Base-by-base conservation (phyloP, 1,284 basidiomycete species). In the Rhizoctonia solani region DNA sequence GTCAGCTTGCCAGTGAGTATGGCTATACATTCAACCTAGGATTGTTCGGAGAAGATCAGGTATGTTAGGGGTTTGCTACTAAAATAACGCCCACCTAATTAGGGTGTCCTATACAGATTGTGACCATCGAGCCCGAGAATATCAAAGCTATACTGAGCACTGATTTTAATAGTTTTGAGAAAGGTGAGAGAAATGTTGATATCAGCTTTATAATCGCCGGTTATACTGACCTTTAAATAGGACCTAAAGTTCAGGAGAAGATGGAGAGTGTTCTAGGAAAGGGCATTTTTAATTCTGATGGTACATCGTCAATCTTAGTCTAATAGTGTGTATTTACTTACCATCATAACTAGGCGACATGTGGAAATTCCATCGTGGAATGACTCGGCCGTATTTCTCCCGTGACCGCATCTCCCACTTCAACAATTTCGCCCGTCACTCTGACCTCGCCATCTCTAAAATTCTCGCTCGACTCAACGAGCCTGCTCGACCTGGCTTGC, bases 31-130 rank as follows among this genome's bases (percentile, higher is more conserved):
- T 89, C 46, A 89, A 89, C 71, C 80, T 84, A 3, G 79, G 83
- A 50, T 81, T 90, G 68, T 76, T 90, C 0, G 87, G 87, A 84
- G 77, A 79, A 61, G 86, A 89, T 74, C 82, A 81, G 75, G 87
- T 87, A 71, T 71, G 83, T 78, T 11, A 14, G n/a, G n/a, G n/a
- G 27, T 29, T 11, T n/a, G n/a, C n/a, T n/a, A 30, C 34, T 41
- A 11, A 39, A 39, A 41, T 23, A 42, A 9, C 37, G 11, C 4
- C n/a, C 11, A 44, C 27, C 23, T 41, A 19, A n/a, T 1, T 52
- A 19, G 61, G 30, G 27, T n/a, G 34, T 66, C 29, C 30, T 67
- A 30, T 68, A 50, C 30, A n/a, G n/a, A n/a, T n/a, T n/a, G n/a
- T n/a, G n/a, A 56, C 70, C 87, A 86, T 85, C 88, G 23, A 85